Evolutionary conservation across 2,329 filamentous ascomycete species (phyloP).

Genomic region (Botrytis paeoniae): DNA sequence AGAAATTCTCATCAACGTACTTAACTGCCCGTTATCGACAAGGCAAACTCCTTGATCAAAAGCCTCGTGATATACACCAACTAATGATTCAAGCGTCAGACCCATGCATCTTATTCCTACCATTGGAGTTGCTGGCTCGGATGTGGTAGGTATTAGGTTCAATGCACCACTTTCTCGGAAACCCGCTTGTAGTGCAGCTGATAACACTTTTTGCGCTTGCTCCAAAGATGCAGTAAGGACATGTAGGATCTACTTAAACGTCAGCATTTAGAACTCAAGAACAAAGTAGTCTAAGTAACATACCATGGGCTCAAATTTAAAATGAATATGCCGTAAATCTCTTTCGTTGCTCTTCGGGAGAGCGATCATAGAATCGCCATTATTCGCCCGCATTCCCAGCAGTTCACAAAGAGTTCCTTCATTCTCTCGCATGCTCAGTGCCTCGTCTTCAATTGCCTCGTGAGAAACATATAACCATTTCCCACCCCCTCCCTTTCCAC

Average conservation of each 20-base stretch:
- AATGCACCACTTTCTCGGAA: conserved; percentile 89
- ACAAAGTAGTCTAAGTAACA: conserved; percentile 33
- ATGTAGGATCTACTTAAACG: conserved; percentile 70
- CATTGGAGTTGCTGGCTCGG: conserved; percentile 56
- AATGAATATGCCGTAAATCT: conserved; percentile 62
- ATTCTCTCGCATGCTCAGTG: conserved; percentile 25
- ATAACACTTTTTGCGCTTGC: conserved; percentile 72
- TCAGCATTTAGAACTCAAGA: not conserved
- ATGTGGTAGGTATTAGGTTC: conserved; percentile 48
- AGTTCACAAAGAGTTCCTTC: conserved; percentile 32
- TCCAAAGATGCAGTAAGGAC: conserved; percentile 72
- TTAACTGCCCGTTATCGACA: conserved; percentile 66
- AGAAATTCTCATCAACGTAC: conserved; percentile 63
- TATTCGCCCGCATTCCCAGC: conserved; percentile 44
- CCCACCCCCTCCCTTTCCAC: conserved; percentile 82
- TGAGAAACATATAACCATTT: conserved; percentile 88
- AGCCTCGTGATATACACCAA: conserved; percentile 54
- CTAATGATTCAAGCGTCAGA: conserved; percentile 74
- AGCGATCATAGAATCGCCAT: conserved; percentile 14
- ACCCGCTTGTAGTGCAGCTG: conserved; percentile 74
- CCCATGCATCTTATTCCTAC: conserved; percentile 85
- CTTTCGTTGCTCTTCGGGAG: not conserved
- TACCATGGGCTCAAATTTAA: conserved; percentile 96
- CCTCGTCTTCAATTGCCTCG: conserved; percentile 54
- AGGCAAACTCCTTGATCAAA: conserved; percentile 45